Percentiles rank a stretch among this genome's conserved stretches.
These are phyloP conservation scores for Lignosus rhinocerotis DNA, from an alignment of 1,284 basidiomycete genomes.

Conservation along the genomic window DNA sequence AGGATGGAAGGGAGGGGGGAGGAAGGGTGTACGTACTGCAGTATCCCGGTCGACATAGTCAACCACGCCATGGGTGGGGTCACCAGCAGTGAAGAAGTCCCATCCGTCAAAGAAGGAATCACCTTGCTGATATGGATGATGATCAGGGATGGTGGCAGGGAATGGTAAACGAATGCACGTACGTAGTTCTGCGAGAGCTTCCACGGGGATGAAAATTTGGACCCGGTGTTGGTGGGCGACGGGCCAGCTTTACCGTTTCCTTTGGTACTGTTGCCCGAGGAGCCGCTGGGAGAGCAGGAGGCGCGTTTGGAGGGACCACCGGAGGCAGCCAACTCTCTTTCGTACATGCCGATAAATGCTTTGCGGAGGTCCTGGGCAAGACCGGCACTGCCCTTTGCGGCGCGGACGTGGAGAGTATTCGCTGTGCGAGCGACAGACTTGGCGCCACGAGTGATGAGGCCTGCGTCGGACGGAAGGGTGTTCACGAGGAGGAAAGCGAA, in stretches of 20 bases:
- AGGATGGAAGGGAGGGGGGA: constrained; percentile 10
- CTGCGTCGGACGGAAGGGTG: constrained; percentile 38
- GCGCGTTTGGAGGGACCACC: constrained; percentile 19
- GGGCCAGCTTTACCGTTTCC: constrained; percentile 23
- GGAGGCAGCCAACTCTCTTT: constrained; percentile 19
- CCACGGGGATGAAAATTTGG: constrained; percentile 29
- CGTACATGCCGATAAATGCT: constrained; percentile 51
- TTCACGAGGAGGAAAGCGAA: constrained; percentile 30
- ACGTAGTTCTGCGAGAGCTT: constrained; percentile 32
- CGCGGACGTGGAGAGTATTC: constrained; percentile 41
- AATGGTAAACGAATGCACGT: constrained; percentile 8
- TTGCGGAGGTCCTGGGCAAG: constrained; percentile 69
- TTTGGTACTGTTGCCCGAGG: constrained; percentile 19
- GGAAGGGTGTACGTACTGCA: constrained; percentile 46
- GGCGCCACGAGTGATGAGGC: constrained; percentile 41
- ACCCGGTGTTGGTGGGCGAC: constrained; percentile 19
- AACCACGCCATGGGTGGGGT: constrained; percentile 81
- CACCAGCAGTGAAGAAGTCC: constrained; percentile 69
- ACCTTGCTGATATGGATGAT: constrained; percentile 46
- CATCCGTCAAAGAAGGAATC: constrained; percentile 79
- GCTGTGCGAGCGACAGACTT: constrained; percentile 33
- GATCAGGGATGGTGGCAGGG: not conserved
- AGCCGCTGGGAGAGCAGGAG: constrained; percentile 29
- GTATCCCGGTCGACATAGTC: constrained; percentile 58
- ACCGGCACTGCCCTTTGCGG: constrained; percentile 51